Evolutionary conservation across 441 rosid genomes (phyloP).

Genomic region (Populus hybrid): DNA sequence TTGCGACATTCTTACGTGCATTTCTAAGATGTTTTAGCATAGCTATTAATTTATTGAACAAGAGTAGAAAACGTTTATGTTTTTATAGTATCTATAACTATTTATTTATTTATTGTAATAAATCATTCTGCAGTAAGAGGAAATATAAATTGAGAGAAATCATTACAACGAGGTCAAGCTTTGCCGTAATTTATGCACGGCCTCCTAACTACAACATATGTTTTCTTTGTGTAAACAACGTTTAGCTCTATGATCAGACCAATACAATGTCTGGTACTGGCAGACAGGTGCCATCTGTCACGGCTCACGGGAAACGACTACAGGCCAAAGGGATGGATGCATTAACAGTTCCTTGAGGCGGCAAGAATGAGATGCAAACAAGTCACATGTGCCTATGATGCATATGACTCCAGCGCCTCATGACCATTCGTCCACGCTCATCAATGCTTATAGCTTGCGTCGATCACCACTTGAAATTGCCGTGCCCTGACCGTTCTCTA

Average conservation of each 20-base stretch:
- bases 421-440: neutral
- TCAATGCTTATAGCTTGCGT: neutral
- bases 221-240: neutral
- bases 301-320: neutral
- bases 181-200: no score
- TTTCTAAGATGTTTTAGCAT: constrained; percentile 9
- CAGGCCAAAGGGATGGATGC: neutral
- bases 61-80: no score
- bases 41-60: neutral
- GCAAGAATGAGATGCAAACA: neutral
- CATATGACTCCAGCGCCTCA: neutral
- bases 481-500: neutral
- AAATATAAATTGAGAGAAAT: no score
- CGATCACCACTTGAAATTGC: neutral
- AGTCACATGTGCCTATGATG: neutral
- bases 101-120: no score
- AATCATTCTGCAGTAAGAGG: no score
- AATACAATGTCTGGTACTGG: neutral
- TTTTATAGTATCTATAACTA: no score
- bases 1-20: constrained; percentile 1
- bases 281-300: neutral
- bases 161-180: no score
- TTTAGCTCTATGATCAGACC: neutral
- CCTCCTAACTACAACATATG: no score
- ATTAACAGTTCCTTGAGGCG: neutral